Percentiles rank a stretch among this genome's conserved stretches.
Evolutionary conservation across 1,284 basidiomycete genomes (phyloP).

Genomic region (Uromyces viciae-fabae): DNA sequence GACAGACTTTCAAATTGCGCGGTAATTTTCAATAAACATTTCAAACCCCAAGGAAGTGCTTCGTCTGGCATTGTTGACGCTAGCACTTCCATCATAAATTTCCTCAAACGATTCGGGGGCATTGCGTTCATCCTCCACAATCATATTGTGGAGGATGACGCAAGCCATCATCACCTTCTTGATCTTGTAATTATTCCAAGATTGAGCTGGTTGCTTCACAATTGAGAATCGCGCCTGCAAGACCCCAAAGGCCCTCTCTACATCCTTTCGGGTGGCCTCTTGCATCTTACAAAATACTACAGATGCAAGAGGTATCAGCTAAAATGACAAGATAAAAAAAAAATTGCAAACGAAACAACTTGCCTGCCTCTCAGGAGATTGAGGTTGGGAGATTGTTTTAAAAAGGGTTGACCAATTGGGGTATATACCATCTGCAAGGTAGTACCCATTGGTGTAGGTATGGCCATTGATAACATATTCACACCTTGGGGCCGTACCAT

Average conservation of each 20-base stretch:
- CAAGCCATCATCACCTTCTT: neutral
- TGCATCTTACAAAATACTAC: constrained; percentile 2
- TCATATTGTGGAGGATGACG: constrained; percentile 30
- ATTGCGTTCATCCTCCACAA: neutral
- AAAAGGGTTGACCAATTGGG: constrained; percentile 6
- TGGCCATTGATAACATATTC: neutral
- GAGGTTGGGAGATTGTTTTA: constrained; percentile 5
- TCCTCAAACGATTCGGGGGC: too few species aligned
- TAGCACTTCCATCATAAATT: too few species aligned
- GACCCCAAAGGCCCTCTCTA: too few species aligned
- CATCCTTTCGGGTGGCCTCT: neutral
- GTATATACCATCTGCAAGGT: constrained; percentile 26
- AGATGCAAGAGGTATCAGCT: too few species aligned
- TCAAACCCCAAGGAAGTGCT: too few species aligned
- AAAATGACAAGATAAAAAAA: too few species aligned
- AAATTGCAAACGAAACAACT: too few species aligned
- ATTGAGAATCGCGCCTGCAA: neutral
- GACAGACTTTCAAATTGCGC: too few species aligned
- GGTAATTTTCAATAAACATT: too few species aligned
- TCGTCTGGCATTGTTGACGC: too few species aligned
- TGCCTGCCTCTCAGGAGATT: neutral
- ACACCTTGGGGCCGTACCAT: neutral
- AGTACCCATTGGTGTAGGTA: neutral
- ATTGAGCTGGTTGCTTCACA: neutral
- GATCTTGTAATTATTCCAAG: neutral